Evolutionary conservation across 1,284 basidiomycete species (phyloP).

Genomic region (Taiwanofungus camphoratus): DNA sequence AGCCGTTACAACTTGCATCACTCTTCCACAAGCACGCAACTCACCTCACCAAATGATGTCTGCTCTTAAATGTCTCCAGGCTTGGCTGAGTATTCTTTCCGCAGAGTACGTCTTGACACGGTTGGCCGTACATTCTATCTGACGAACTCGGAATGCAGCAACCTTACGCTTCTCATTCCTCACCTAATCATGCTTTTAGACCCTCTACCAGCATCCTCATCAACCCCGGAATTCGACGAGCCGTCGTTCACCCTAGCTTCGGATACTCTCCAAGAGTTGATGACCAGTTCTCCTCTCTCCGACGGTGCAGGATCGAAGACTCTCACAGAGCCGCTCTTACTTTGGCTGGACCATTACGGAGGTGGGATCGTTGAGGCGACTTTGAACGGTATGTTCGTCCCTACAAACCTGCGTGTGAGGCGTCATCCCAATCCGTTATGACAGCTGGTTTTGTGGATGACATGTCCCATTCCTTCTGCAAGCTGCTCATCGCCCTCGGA

Average conservation of each 20-base stretch:
- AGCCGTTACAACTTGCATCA: slow-evolving; percentile 53
- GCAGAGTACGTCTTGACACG: slow-evolving; percentile 45
- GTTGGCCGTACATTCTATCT: background rate
- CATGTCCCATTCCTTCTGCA: slow-evolving; percentile 65
- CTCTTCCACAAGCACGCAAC: slow-evolving; percentile 22
- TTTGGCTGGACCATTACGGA: slow-evolving; percentile 64
- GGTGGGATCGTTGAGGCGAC: slow-evolving; percentile 46
- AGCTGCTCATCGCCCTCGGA: slow-evolving; percentile 73
- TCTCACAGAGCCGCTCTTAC: slow-evolving; percentile 76
- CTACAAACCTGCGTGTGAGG: background rate
- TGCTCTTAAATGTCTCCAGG: slow-evolving; percentile 73
- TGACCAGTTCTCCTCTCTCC: slow-evolving; percentile 66
- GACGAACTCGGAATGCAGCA: slow-evolving; percentile 30
- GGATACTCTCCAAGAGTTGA: slow-evolving; percentile 71
- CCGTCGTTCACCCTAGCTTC: slow-evolving; percentile 57
- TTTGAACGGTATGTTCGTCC: slow-evolving; percentile 31
- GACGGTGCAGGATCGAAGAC: slow-evolving; percentile 67
- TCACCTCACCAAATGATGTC: slow-evolving; percentile 52
- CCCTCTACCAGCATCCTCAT: slow-evolving; percentile 31
- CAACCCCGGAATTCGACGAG: slow-evolving; percentile 36
- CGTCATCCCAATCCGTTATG: background rate
- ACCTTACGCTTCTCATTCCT: slow-evolving; percentile 57
- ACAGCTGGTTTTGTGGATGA: slow-evolving; percentile 43
- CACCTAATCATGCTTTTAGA: slow-evolving; percentile 54
- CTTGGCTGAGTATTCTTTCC: slow-evolving; percentile 72